Percentiles rank a stretch among this genome's conserved stretches.
Conservation (phyloP, 179 eudicot genomes). For the Dionaea muscipula region DNA sequence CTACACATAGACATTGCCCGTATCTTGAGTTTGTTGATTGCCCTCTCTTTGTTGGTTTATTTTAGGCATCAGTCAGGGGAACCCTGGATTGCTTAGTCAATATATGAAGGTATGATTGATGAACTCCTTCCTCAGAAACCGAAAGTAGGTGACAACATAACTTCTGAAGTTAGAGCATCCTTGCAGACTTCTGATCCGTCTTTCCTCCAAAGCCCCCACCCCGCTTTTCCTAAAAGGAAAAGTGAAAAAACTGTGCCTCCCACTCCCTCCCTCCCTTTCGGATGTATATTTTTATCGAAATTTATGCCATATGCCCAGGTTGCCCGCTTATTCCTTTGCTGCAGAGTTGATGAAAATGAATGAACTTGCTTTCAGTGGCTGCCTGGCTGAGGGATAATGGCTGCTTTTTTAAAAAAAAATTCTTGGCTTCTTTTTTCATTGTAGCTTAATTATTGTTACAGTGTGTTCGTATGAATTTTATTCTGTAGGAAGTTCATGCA, state of each 20-base stretch:
- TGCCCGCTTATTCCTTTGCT: not conserved
- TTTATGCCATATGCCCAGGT: no score
- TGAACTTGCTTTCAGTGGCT: no score
- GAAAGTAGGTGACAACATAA: not conserved
- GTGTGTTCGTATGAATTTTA: not conserved
- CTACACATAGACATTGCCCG: not conserved
- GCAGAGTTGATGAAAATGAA: no score
- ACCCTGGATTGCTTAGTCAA: slow-evolving; percentile 58
- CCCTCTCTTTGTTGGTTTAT: not conserved
- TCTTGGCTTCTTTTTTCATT: not conserved
- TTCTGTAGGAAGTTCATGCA: slow-evolving; percentile 76
- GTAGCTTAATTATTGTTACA: not conserved
- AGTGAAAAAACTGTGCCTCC: no score
- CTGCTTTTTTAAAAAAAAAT: not conserved
- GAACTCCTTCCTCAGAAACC: not conserved
- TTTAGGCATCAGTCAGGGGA: slow-evolving; percentile 47
- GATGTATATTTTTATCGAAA: no score
- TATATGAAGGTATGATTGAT: slow-evolving; percentile 73
- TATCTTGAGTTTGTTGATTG: not conserved
- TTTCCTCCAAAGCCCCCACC: no score
- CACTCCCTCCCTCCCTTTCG: no score
- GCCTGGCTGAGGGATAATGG: not conserved
- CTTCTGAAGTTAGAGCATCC: not conserved
- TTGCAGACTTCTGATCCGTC: no score
- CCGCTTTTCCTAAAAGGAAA: no score